phyloP scores from a whole-genome alignment of 441 rosid genomes.

The Bocquillonia castaneifolia region DNA sequence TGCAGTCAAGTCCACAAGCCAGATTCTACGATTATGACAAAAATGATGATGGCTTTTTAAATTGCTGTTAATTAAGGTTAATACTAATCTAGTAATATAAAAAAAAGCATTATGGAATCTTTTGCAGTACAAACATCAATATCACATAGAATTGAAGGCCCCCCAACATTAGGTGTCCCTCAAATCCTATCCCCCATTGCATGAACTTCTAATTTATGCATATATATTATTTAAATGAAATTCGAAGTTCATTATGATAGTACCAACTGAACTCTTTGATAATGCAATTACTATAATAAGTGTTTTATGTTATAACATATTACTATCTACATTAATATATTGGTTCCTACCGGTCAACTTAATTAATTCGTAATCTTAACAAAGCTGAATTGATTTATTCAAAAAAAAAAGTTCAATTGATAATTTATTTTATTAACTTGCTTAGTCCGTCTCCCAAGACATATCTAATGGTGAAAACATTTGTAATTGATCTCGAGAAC shows the following conservation, averaged over 20 bases:
- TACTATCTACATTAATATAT: no score
- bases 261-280: not conserved
- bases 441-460: no score
- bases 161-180: conserved; percentile 26
- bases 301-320: not conserved
- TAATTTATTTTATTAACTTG: no score
- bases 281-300: no score
- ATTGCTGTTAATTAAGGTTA: conserved; percentile 9
- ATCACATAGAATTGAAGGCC: conserved; percentile 20
- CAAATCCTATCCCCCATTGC: conserved; percentile 4
- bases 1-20: not conserved
- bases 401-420: no score
- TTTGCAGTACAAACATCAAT: conserved; percentile 19
- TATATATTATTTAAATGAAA: not conserved
- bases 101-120: conserved; percentile 24
- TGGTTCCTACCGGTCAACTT: no score
- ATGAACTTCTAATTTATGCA: conserved; percentile 10
- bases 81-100: conserved; percentile 5
- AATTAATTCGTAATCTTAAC: no score
- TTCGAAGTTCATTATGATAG: conserved; percentile 1
- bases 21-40: conserved; percentile 14
- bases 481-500: no score
- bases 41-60: conserved; percentile 1
- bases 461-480: no score
- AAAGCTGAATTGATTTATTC: no score